Base-by-base conservation (phyloP, 352 stramenopile species). In the Phytopythium kandeliae region DNA sequence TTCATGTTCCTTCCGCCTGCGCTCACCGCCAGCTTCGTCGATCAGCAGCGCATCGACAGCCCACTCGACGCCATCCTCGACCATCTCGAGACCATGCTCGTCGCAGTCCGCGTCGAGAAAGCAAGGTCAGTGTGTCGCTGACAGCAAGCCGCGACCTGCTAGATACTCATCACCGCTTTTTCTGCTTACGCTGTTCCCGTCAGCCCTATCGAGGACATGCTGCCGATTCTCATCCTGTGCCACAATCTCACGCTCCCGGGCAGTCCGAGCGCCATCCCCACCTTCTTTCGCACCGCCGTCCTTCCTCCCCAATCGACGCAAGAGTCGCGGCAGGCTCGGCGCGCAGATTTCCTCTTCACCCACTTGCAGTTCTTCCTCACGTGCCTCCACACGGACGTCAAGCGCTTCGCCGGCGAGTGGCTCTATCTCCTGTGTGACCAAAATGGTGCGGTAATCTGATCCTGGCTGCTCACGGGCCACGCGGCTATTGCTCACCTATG, bases 301-400 rank as follows among this genome's bases (percentile, higher is more conserved):
- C 59, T 87, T 25, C 60, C 66, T 16, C 30, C 38, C 19, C 21
- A 46, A 8, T 0, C 19, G 11, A 10, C 34, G 12, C 9, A 43
- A 22, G 19, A 13, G n/a, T 30, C 15, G 21, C 22, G 38, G 43
- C 30, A 33, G 17, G 16, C 47, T 28, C 25, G 25, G 26, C 56
- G 43, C 15, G 65, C 58, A 12, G 22, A 33, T 1, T 73, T 81
- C 36, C 80, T 74, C 55, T 81, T 82, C 55, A 74, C 78, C 21
- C 72, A 89, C 38, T 59, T 92, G 21, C 73, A 57, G 28, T 85
- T 76, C 48, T 89, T 87, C 48, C 60, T 92, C 21, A 92, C 81
- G 25, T 81, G 78, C 36, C 56, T 89, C 17, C 65, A 92, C 48
- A 85, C 76, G 11, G 68, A 86, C 24, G 65, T 90, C 55, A 74